Evolutionary conservation across 208 protist genomes (phyloP), one percentile per base, ranked within the genome.

Genomic region (Kentomonas sorsogonicus): DNA sequence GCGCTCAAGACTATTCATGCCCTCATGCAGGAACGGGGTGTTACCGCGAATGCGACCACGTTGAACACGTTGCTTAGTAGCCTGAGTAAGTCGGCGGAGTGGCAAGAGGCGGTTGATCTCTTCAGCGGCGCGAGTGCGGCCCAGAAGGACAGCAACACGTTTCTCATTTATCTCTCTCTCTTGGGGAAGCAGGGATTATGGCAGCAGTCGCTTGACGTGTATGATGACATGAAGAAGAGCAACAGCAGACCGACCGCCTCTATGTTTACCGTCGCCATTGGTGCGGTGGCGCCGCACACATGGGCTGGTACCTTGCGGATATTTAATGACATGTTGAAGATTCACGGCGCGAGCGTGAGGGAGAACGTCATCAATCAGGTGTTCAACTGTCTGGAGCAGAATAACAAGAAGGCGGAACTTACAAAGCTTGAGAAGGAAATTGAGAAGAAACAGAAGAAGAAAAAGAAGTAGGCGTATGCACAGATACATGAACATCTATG

Each of bases 11-110:
- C 46, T 13, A 41, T 89, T 0, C 75, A 80, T 34, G 47, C 44
- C 15, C 26, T 66, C 0, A 95, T 95, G 89, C 51, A 55, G 26
- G 54, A 61, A 53, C 62, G 63, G 15, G 61, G 41, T 13, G 72
- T 95, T 13, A 30, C 31, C 3, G 54, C 65, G 2, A 95, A 95
- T 52, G 20, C 81, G 9, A 95, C 89, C 0, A 90, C 89, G 4
- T 67, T 77, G 39, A 95, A 95, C 63, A 88, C 85, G 4, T 51
- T 92, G 5, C 70, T 95, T 7, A 90, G 81, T 60, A 80, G 72
- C 48, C 60, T 89, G 18, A 79, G 83, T 54, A 76, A 76, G 55
- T 77, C 74, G 15, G 25, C 53, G 1, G 39, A 60, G 44, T 83
- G 72, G 69, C 26, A 86, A 57, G 79, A 91, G 44, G 66, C 80